Conservation (phyloP, 805 yeast species). For the Cyberlindnera japonica region DNA sequence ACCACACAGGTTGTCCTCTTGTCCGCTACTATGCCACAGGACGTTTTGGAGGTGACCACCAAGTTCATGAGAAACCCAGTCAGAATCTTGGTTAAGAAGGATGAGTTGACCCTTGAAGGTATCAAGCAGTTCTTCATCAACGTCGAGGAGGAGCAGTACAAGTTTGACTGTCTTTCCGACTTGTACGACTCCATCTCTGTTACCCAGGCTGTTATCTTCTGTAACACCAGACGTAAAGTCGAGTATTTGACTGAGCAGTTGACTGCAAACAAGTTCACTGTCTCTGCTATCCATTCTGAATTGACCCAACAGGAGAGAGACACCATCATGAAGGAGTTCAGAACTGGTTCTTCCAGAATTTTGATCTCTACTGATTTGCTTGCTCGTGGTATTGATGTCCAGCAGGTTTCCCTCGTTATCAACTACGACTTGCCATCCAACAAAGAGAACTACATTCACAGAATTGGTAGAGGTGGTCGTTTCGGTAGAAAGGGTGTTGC, state of each 20-base stretch:
- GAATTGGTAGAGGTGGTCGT: conserved; percentile 98
- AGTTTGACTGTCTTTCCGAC: conserved; percentile 92
- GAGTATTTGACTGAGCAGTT: conserved; percentile 80
- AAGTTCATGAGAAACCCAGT: conserved; percentile 95
- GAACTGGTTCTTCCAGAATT: conserved; percentile 91
- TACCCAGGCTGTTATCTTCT: conserved; percentile 96
- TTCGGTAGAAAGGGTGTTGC: conserved; percentile 99
- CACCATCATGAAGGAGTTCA: conserved; percentile 90
- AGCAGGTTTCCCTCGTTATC: conserved; percentile 92
- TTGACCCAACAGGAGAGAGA: conserved; percentile 94
- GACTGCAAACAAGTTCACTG: conserved; percentile 79
- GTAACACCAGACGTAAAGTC: conserved; percentile 93
- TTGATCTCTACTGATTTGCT: conserved; percentile 91
- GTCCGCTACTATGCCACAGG: conserved; percentile 91
- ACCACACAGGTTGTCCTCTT: conserved; percentile 92
- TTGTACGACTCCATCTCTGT: conserved; percentile 92
- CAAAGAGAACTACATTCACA: conserved; percentile 92
- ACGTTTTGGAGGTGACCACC: conserved; percentile 84
- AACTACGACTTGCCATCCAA: conserved; percentile 90
- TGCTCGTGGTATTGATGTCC: conserved; percentile 98
- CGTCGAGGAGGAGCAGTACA: conserved; percentile 91
- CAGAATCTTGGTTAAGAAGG: conserved; percentile 90
- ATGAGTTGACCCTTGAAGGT: conserved; percentile 93
- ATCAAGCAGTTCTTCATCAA: conserved; percentile 88
- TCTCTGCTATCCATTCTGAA: conserved; percentile 93